Percentiles rank a stretch among this genome's conserved stretches.
Conservation (phyloP, 177 flowering plant genomes). For the Vitis hybrid region DNA sequence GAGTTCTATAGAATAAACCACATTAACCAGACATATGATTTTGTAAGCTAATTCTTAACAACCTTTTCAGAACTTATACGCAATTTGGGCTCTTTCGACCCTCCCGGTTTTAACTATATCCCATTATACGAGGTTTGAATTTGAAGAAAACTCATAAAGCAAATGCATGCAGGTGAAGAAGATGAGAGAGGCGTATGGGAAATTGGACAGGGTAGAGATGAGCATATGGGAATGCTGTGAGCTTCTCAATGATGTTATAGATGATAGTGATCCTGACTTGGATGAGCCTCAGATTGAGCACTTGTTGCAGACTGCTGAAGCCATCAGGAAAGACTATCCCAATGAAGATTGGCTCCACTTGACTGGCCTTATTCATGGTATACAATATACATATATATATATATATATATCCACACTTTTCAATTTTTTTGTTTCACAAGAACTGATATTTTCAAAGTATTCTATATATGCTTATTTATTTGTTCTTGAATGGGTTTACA, state of each 20-base stretch:
- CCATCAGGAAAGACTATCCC: conserved; percentile 67
- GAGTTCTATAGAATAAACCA: conserved; percentile 58
- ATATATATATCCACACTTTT: too few species aligned
- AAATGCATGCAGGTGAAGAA: conserved; percentile 46
- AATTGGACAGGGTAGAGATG: conserved; percentile 59
- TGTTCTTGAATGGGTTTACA: conserved; percentile 14
- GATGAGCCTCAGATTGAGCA: conserved; percentile 86
- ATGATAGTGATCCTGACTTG: conserved; percentile 80
- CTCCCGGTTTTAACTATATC: neutral
- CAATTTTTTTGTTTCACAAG: neutral
- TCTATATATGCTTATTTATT: neutral
- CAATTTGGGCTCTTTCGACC: neutral
- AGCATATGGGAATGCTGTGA: conserved; percentile 90
- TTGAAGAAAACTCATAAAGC: too few species aligned
- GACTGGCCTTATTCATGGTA: conserved; percentile 82
- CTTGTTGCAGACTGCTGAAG: conserved; percentile 72
- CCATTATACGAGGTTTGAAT: too few species aligned
- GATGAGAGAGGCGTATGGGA: conserved; percentile 64
- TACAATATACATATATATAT: neutral
- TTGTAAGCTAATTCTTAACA: conserved; percentile 35
- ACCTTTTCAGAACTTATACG: too few species aligned
- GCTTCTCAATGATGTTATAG: conserved; percentile 64
- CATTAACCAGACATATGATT: conserved; percentile 64
- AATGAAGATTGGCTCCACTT: conserved; percentile 77
- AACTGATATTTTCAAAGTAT: too few species aligned